Conservation (phyloP, 2,329 filamentous ascomycete species). For the Podosphaera fusca region DNA sequence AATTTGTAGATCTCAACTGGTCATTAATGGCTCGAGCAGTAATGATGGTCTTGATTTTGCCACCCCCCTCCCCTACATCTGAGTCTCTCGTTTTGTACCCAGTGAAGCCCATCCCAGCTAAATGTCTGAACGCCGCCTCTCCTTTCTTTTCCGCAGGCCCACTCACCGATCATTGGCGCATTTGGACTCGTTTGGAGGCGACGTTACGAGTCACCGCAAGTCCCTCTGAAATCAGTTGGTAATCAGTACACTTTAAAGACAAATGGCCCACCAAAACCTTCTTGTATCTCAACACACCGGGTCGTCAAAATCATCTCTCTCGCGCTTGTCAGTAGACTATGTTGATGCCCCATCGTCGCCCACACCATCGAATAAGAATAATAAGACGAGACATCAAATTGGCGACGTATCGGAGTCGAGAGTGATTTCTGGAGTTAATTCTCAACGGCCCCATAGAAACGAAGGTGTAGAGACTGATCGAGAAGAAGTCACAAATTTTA, state of each 20-base stretch:
- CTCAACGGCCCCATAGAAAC: neutral
- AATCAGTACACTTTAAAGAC: neutral
- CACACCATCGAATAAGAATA: neutral
- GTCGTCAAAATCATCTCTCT: neutral
- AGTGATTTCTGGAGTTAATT: neutral
- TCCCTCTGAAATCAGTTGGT: neutral
- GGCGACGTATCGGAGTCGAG: too few relatives aligned
- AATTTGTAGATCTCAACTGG: too few relatives aligned
- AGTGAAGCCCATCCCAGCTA: neutral
- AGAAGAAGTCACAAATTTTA: too few relatives aligned
- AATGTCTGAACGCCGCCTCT: neutral
- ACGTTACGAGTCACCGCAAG: neutral
- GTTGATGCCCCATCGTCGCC: neutral
- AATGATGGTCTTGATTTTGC: too few relatives aligned
- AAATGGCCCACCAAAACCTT: neutral
- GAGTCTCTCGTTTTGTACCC: slow-evolving; percentile 1
- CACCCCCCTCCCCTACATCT: neutral
- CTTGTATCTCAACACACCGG: neutral
- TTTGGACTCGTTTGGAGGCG: neutral
- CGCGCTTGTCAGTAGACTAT: neutral
- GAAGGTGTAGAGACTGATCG: too few relatives aligned
- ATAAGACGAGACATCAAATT: neutral
- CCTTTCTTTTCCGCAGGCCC: neutral
- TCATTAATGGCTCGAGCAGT: too few relatives aligned
- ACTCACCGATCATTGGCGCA: slow-evolving; percentile 1